Percentiles rank a stretch among this genome's conserved stretches.
Evolutionary conservation across 2,329 filamentous ascomycete species (phyloP).

Genomic region (Fusarium chaquense): DNA sequence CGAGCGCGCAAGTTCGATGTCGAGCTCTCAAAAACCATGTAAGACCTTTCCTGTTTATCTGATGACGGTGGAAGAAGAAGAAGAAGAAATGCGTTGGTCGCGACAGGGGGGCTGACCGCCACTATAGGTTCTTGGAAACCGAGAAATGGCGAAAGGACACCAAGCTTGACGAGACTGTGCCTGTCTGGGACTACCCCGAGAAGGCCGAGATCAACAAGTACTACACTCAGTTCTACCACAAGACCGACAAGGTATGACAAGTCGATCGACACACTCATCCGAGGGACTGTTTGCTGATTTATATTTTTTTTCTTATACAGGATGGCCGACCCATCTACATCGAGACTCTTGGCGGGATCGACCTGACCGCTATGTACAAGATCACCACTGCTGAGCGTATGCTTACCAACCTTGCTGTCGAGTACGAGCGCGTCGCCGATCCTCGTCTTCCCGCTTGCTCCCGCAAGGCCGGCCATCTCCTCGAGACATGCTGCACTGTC

Average conservation of each 20-base stretch:
- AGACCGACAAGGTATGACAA: slow-evolving; percentile 79
- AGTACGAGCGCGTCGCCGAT: slow-evolving; percentile 97
- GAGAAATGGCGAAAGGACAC: slow-evolving; percentile 94
- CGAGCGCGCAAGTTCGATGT: slow-evolving; percentile 97
- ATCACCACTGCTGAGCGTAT: slow-evolving; percentile 94
- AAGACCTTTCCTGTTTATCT: slow-evolving; percentile 26
- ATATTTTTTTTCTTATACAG: slow-evolving; percentile 58
- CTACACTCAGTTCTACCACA: slow-evolving; percentile 99
- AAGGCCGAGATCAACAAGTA: slow-evolving; percentile 86
- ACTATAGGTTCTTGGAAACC: slow-evolving; percentile 83
- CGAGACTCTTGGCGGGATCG: slow-evolving; percentile 93
- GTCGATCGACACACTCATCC: slow-evolving; percentile 7
- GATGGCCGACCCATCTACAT: slow-evolving; percentile 98
- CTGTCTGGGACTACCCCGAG: slow-evolving; percentile 88
- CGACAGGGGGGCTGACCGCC: slow-evolving; percentile 44
- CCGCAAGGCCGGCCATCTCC: slow-evolving; percentile 86
- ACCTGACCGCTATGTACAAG: slow-evolving; percentile 89
- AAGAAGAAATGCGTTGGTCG: slow-evolving; percentile 28
- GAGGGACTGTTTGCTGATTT: slow-evolving; percentile 25
- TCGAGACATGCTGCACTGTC: slow-evolving; percentile 98
- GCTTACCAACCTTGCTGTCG: slow-evolving; percentile 94
- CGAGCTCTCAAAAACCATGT: slow-evolving; percentile 87
- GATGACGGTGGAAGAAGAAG: slow-evolving; percentile 37
- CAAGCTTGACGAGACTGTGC: slow-evolving; percentile 83
- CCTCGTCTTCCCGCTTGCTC: slow-evolving; percentile 95